These are phyloP conservation scores for Lanmaoa rubissima DNA, from an alignment of 768 basidiomycete genomes.

Conservation along the genomic window DNA sequence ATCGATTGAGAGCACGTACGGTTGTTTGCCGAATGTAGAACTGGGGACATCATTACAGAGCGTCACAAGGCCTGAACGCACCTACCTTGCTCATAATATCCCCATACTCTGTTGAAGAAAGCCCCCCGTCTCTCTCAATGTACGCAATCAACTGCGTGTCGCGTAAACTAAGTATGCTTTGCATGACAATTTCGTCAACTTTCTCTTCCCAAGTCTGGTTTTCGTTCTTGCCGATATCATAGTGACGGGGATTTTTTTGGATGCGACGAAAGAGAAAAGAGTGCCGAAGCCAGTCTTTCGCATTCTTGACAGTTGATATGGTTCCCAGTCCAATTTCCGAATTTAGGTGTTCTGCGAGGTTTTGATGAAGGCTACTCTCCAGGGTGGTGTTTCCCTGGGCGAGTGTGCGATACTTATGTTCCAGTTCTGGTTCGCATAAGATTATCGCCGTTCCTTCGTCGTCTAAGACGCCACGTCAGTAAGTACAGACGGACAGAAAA, in stretches of 20 bases:
- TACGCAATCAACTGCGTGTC: constrained; percentile 59
- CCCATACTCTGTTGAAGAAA: constrained; percentile 71
- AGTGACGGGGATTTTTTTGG: constrained; percentile 77
- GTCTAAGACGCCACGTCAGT: constrained; percentile 44
- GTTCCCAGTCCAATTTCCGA: constrained; percentile 90
- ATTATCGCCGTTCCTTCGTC: constrained; percentile 82
- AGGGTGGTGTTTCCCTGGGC: constrained; percentile 71
- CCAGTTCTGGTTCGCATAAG: constrained; percentile 71
- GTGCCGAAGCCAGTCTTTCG: constrained; percentile 78
- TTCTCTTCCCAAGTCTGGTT: constrained; percentile 67
- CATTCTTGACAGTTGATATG: constrained; percentile 65
- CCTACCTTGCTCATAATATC: constrained; percentile 85
- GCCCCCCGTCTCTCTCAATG: constrained; percentile 38
- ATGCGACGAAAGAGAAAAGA: constrained; percentile 90
- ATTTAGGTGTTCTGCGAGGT: constrained; percentile 89
- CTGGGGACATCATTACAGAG: constrained; percentile 36
- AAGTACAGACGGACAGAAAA: background rate
- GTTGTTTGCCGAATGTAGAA: constrained; percentile 74
- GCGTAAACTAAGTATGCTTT: constrained; percentile 60
- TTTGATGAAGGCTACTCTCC: constrained; percentile 82
- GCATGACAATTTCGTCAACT: constrained; percentile 70
- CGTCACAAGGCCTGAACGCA: background rate
- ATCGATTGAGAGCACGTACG: constrained; percentile 35
- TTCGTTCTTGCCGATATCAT: constrained; percentile 57
- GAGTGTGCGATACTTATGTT: constrained; percentile 68